phyloP scores from a whole-genome alignment of 2,329 filamentous ascomycete species.

The Ophiostoma quercus region DNA sequence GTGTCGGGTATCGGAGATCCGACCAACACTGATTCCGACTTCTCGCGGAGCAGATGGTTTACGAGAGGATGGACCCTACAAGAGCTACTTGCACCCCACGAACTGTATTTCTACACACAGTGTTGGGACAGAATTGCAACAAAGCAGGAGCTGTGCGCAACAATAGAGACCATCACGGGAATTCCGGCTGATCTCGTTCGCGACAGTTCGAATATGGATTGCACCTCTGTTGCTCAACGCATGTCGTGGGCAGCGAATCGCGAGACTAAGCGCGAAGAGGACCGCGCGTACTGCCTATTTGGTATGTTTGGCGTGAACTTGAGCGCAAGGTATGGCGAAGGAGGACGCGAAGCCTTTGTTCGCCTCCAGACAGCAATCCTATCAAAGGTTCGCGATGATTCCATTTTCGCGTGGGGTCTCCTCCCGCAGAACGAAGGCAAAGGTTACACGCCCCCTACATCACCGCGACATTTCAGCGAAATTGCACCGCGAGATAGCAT shows the following conservation, averaged over 20 bases:
- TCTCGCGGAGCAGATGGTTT: conserved; percentile 32
- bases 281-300: conserved; percentile 33
- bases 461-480: too few relatives aligned
- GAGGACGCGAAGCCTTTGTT: conserved; percentile 29
- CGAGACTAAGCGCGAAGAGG: conserved; percentile 30
- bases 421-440: background rate
- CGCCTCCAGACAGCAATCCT: conserved; percentile 32
- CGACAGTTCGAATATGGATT: background rate
- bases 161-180: conserved; percentile 22
- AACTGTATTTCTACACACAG: conserved; percentile 31
- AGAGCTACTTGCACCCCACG: conserved; percentile 52
- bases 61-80: conserved; percentile 52
- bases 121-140: conserved; percentile 14
- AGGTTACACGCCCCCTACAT: too few relatives aligned
- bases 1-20: background rate
- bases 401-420: conserved; percentile 21
- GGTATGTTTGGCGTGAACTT: conserved; percentile 34
- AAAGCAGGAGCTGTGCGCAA: conserved; percentile 15
- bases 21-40: background rate
- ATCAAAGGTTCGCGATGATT: conserved; percentile 16
- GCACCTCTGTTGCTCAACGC: conserved; percentile 27
- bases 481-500: background rate
- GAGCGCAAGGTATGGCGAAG: conserved; percentile 34
- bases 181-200: conserved; percentile 21
- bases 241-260: conserved; percentile 34